phyloP scores from a whole-genome alignment of 2,329 filamentous ascomycete genomes.

The Aspergillus jensenii region DNA sequence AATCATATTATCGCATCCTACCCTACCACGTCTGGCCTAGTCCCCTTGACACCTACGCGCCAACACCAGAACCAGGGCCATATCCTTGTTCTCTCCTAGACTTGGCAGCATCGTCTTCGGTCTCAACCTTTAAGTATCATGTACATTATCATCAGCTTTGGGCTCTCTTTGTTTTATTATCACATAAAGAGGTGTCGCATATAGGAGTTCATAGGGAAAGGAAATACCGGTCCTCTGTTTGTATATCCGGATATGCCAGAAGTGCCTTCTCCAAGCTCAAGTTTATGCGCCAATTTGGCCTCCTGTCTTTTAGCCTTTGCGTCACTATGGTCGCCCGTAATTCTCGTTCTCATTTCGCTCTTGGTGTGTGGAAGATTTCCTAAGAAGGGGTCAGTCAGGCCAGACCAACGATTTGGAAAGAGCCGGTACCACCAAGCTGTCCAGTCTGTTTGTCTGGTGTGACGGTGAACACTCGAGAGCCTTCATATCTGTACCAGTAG shows the following conservation, averaged over 20 bases:
- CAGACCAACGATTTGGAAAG: not conserved
- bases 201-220: conserved; percentile 28
- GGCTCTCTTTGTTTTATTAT: conserved; percentile 21
- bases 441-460: conserved; percentile 56
- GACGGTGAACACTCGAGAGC: conserved; percentile 50
- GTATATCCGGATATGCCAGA: conserved; percentile 37
- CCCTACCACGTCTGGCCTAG: conserved; percentile 10
- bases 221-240: conserved; percentile 38
- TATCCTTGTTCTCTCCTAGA: conserved; percentile 55
- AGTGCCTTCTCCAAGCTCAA: conserved; percentile 57
- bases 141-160: conserved; percentile 44
- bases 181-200: conserved; percentile 21
- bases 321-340: conserved; percentile 35
- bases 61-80: conserved; percentile 55
- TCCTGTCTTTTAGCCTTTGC: conserved; percentile 53
- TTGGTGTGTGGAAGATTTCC: conserved; percentile 32
- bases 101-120: conserved; percentile 39
- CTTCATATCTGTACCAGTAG: conserved; percentile 55
- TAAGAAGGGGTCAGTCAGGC: conserved; percentile 4
- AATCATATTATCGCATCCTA: conserved; percentile 15
- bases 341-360: conserved; percentile 29
- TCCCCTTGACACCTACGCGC: conserved; percentile 42
- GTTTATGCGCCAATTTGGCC: conserved; percentile 53
- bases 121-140: conserved; percentile 36
- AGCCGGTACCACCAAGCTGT: conserved; percentile 52